Evolutionary conservation across 139 green algal species (phyloP).

Genomic region (Pseudopediastrum boryanum): DNA sequence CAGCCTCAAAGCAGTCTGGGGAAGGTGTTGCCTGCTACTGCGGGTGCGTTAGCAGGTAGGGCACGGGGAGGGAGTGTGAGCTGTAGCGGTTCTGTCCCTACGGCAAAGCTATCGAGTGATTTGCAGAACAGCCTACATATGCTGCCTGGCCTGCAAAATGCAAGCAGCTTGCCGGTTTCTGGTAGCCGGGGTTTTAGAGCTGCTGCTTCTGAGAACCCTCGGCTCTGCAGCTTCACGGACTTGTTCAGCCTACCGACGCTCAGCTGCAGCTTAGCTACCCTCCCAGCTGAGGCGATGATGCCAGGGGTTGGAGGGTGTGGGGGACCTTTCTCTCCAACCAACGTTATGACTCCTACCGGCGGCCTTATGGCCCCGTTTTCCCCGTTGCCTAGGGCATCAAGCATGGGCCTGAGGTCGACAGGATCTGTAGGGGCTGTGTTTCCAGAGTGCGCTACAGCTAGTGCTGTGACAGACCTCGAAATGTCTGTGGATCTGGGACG

Average conservation of each 20-base stretch:
- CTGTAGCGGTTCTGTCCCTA: background rate
- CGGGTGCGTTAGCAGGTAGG: background rate
- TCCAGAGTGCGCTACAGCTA: conserved; percentile 11
- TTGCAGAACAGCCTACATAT: background rate
- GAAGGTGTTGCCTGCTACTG: background rate
- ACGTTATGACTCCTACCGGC: conserved; percentile 19
- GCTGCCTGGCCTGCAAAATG: background rate
- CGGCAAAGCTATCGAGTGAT: background rate
- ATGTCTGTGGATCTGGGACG: background rate
- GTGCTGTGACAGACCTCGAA: conserved; percentile 6
- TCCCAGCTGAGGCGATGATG: conserved; percentile 14
- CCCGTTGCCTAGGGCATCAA: background rate
- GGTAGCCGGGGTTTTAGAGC: too few species aligned
- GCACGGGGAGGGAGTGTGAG: background rate
- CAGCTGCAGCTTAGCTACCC: conserved; percentile 17
- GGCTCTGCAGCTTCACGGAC: background rate
- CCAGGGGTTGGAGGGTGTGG: background rate
- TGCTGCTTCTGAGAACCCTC: too few species aligned
- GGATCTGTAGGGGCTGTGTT: conserved; percentile 11
- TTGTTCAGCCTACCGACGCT: conserved; percentile 18
- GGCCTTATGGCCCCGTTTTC: conserved; percentile 33
- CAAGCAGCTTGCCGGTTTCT: background rate
- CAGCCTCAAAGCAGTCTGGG: background rate
- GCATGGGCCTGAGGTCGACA: background rate
- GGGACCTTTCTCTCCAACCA: background rate